Evolutionary conservation across 768 basidiomycete genomes (phyloP).

Genomic region (Leucocoprinus birnbaumii): DNA sequence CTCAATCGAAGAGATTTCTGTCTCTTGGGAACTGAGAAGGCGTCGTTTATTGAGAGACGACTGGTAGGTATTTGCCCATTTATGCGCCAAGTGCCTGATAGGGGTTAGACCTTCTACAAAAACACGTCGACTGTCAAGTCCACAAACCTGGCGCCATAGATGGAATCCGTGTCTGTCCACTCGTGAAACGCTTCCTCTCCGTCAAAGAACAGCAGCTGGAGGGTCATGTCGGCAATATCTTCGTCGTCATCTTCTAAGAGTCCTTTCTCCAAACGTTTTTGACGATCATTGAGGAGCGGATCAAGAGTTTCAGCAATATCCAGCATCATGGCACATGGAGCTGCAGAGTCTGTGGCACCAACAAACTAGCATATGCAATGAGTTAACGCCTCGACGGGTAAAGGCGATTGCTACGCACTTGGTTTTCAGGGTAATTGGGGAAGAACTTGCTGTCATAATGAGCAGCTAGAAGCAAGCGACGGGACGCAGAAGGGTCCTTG

Average conservation of each 20-base stretch:
- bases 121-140: not conserved
- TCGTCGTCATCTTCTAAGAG: constrained; percentile 45
- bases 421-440: constrained; percentile 63
- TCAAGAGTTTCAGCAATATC: constrained; percentile 87
- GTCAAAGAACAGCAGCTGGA: constrained; percentile 94
- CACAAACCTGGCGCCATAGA: constrained; percentile 87
- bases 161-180: constrained; percentile 89
- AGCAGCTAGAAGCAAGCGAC: constrained; percentile 84
- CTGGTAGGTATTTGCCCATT: constrained; percentile 75
- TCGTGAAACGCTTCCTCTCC: constrained; percentile 94
- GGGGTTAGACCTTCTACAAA: not conserved
- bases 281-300: constrained; percentile 62
- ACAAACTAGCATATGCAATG: constrained; percentile 60
- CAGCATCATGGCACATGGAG: constrained; percentile 90
- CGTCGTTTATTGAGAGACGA: constrained; percentile 57
- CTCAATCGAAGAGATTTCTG: constrained; percentile 77
- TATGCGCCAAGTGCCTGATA: constrained; percentile 79
- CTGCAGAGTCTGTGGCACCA: constrained; percentile 96
- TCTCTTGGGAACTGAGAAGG: constrained; percentile 49
- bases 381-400: constrained; percentile 11
- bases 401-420: constrained; percentile 42
- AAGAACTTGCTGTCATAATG: constrained; percentile 95
- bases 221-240: constrained; percentile 78
- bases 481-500: constrained; percentile 81
- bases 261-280: constrained; percentile 50